Conservation (phyloP, 1,139 yeast genomes). For the Torulaspora globosa region DNA sequence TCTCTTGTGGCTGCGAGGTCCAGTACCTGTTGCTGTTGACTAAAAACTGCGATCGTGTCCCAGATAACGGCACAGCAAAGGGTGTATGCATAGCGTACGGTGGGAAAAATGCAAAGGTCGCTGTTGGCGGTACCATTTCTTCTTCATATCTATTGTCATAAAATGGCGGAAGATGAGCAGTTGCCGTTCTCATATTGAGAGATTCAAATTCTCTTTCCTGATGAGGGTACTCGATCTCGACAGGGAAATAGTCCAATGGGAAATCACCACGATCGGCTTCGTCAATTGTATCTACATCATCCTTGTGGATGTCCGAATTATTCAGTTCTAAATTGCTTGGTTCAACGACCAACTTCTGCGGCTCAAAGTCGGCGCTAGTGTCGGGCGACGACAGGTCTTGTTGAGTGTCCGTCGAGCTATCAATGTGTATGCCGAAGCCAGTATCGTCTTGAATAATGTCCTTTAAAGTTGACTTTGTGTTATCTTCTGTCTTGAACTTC, state of each 20-base stretch:
- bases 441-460: constrained; percentile 7
- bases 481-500: constrained; percentile 4
- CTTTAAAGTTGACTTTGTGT: constrained; percentile 6
- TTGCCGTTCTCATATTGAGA: constrained; percentile 11
- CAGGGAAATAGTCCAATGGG: constrained; percentile 61
- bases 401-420: constrained; percentile 8
- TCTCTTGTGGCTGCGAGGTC: constrained; percentile 25
- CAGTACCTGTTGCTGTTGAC: constrained; percentile 37
- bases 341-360: constrained; percentile 14
- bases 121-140: constrained; percentile 14
- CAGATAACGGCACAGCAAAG: constrained; percentile 23
- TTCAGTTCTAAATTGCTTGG: constrained; percentile 14
- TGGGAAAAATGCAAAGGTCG: constrained; percentile 13
- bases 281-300: constrained; percentile 9
- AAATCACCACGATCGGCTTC: constrained; percentile 47
- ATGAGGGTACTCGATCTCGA: constrained; percentile 34
- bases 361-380: constrained; percentile 9
- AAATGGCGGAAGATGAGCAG: constrained; percentile 12
- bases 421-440: constrained; percentile 5
- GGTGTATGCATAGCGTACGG: constrained; percentile 20
- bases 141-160: constrained; percentile 16
- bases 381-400: constrained; percentile 10
- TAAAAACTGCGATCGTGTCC: constrained; percentile 26
- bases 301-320: constrained; percentile 7
- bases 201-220: constrained; percentile 21